Evolutionary conservation across 176 grass and related monocot genomes (phyloP).

Genomic region (Triticum aestivum): DNA sequence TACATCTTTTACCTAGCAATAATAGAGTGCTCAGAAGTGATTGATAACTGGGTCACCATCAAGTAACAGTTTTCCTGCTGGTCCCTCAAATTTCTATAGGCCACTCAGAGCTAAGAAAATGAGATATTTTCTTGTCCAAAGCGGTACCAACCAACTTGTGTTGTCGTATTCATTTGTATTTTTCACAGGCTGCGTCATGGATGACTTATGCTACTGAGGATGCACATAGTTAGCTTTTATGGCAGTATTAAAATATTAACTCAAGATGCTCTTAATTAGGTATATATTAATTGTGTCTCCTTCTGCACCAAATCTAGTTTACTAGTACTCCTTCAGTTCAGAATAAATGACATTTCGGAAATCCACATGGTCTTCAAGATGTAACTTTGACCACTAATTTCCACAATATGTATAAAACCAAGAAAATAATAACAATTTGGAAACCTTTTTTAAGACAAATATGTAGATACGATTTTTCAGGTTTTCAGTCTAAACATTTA

Average conservation of each 20-base stretch:
- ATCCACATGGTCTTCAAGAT: background rate
- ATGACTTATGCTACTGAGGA: slow-evolving; percentile 14
- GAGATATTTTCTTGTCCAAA: slow-evolving; percentile 28
- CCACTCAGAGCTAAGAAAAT: slow-evolving; percentile 13
- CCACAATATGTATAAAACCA: no score
- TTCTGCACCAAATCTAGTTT: slow-evolving; percentile 18
- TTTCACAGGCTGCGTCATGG: slow-evolving; percentile 2
- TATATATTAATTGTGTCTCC: background rate
- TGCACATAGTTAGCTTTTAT: slow-evolving; percentile 14
- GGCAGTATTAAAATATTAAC: slow-evolving; percentile 20
- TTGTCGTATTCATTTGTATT: slow-evolving; percentile 33
- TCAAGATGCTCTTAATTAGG: background rate
- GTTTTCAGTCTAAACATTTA: background rate
- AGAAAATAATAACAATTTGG: background rate
- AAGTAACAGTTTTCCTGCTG: slow-evolving; percentile 22
- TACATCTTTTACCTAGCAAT: slow-evolving; percentile 6
- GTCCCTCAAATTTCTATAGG: slow-evolving; percentile 9
- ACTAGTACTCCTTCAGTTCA: background rate
- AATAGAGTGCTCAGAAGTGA: slow-evolving; percentile 1
- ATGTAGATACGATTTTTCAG: background rate
- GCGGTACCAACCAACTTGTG: slow-evolving; percentile 26
- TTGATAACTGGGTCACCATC: slow-evolving; percentile 8
- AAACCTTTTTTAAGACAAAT: background rate
- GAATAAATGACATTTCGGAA: background rate
- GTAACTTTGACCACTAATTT: no score